Evolutionary conservation across 2,329 filamentous ascomycete genomes (phyloP), one percentile per base, ranked within the genome.

Genomic region (Dactylellina drechsleri): DNA sequence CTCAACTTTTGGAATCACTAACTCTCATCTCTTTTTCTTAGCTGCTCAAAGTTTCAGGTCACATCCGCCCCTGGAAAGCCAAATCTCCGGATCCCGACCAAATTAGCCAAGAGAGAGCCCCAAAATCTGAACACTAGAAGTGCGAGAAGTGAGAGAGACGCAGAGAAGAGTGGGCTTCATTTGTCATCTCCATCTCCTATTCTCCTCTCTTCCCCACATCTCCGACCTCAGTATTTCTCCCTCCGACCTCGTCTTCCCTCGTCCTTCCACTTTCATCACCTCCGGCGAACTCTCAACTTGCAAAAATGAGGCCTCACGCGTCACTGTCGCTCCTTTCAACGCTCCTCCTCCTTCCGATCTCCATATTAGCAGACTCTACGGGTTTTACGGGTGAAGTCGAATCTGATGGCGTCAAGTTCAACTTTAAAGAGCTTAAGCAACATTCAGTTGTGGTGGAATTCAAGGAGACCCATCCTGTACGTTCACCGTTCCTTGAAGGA

Each of bases 71-170:
- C 70, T 57, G 66, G 70, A 58, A 67, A 62, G 49, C 60, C 71
- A 75, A 71, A 75, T 74, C 71, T 68, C 71, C 71, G 71, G 71
- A 75, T 67, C 58, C 71, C 71, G 71, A 75, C 58, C 64, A 68
- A 67, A 67, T 75, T 75, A 75, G 52, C 58, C 71, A 68, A 23
- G 20, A 75, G 61, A 59, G 36, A 53, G 59, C 31, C 13, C 43
- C 43, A 12, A 31, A 40, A 52, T 50, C 50, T 31, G 26, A 47
- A 56, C 47, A 66, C 41, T 16, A 16, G 31, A 59, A 31, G 47
- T 43, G 41, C 28, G 28, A 40, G 45, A 16, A 60, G 18, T 20
- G 36, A 67, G 31, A 43, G 45, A 20, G 26, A 61, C 18, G 20
- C 13, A 16, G 31, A 62, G 59, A 62, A 23, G 59, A 62, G 57